phyloP scores from a whole-genome alignment of 495 filamentous ascomycete genomes.

The Mycothermus thermophilus region DNA sequence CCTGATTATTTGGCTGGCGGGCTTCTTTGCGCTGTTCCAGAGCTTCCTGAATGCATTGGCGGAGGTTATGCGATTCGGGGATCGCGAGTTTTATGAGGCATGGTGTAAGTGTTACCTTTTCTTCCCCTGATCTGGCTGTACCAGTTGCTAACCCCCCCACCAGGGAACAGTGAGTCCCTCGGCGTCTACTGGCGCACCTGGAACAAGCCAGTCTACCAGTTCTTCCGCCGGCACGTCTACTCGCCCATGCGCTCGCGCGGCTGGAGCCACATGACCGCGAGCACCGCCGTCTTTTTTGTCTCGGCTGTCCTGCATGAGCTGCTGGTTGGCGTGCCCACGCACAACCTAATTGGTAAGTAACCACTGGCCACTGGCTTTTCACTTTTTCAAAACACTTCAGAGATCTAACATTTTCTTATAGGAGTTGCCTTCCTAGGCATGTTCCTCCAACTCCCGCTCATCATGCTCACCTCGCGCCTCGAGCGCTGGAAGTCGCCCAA shows the following conservation, averaged over 20 bases:
- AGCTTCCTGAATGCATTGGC: conserved; percentile 77
- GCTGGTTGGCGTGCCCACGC: conserved; percentile 86
- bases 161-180: conserved; percentile 64
- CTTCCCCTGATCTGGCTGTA: not conserved
- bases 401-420: conserved; percentile 14
- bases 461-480: conserved; percentile 60
- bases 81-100: conserved; percentile 87
- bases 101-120: conserved; percentile 47
- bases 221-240: conserved; percentile 89
- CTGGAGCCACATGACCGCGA: conserved; percentile 51
- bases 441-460: conserved; percentile 82
- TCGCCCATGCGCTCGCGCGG: conserved; percentile 72
- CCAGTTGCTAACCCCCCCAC: not conserved
- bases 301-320: conserved; percentile 84
- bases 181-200: conserved; percentile 88
- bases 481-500: conserved; percentile 62
- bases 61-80: conserved; percentile 78
- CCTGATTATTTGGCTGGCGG: conserved; percentile 87
- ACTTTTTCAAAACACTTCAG: not conserved
- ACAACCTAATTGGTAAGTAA: conserved; percentile 74
- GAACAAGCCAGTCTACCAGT: conserved; percentile 94
- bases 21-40: conserved; percentile 94
- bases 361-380: too few species aligned
- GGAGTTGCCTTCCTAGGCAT: conserved; percentile 89
- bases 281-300: conserved; percentile 66